Percentiles rank a stretch among this genome's conserved stretches.
These are phyloP conservation scores for Fusarium miscanthi DNA, from an alignment of 2,329 filamentous ascomycete species.

Conservation along the genomic window DNA sequence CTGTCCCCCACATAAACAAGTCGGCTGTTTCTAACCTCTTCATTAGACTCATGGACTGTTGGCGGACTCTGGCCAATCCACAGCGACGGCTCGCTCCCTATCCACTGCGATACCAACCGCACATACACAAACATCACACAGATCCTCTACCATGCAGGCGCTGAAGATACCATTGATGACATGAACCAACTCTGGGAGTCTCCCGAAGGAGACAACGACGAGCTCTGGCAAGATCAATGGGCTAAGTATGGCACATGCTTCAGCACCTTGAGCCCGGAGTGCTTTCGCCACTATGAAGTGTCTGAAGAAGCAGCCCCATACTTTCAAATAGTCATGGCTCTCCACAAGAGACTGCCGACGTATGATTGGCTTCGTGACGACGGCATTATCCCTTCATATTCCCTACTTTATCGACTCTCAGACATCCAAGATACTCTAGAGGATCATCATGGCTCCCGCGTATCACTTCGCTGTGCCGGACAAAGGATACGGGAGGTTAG, in stretches of 20 bases:
- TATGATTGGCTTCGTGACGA: constrained; percentile 22
- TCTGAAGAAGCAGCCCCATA: constrained; percentile 17
- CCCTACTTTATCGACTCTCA: constrained; percentile 11
- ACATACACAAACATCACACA: constrained; percentile 31
- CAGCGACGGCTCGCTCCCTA: constrained; percentile 10
- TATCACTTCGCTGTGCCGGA: constrained; percentile 7
- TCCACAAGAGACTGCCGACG: constrained; percentile 14
- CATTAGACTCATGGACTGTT: constrained; percentile 18
- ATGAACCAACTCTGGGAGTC: constrained; percentile 17
- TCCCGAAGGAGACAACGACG: neutral
- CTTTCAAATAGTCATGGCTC: constrained; percentile 13
- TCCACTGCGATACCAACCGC: constrained; percentile 18
- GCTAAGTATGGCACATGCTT: constrained; percentile 16
- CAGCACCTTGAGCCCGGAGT: constrained; percentile 12
- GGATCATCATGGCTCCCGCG: constrained; percentile 12
- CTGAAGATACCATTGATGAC: constrained; percentile 1
- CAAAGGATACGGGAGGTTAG: constrained; percentile 10
- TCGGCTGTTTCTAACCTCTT: neutral
- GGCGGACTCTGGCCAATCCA: constrained; percentile 14
- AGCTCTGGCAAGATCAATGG: constrained; percentile 21
- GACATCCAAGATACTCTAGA: constrained; percentile 15
- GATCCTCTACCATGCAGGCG: constrained; percentile 9
- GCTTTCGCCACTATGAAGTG: constrained; percentile 13
- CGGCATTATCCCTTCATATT: constrained; percentile 17
- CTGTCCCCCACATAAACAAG: fast-evolving